phyloP scores from a whole-genome alignment of 2,329 filamentous ascomycete species.

The Coniochaeta ligniaria region DNA sequence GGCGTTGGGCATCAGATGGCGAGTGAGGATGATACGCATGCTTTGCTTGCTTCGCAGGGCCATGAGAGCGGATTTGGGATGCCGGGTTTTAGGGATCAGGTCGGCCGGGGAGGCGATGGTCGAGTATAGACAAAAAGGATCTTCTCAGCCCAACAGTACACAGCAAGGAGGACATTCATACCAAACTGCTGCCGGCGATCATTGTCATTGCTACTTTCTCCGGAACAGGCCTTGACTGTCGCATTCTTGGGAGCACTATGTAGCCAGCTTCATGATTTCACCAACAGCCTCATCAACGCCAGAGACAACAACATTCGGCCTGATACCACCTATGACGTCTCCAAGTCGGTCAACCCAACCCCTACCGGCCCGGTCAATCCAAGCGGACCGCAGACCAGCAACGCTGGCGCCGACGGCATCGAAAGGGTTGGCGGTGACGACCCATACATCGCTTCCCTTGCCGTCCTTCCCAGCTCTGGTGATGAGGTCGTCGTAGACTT shows the following conservation, averaged over 20 bases:
- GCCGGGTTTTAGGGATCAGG: neutral
- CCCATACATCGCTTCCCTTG: slow-evolving; percentile 49
- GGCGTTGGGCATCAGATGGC: neutral
- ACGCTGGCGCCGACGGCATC: slow-evolving; percentile 59
- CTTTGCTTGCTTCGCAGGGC: neutral
- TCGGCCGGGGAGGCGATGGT: neutral
- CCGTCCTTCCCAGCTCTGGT: slow-evolving; percentile 37
- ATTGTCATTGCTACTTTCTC: no score
- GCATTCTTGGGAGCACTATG: neutral
- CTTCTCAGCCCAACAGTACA: no score
- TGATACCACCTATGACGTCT: slow-evolving; percentile 28
- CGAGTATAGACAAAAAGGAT: no score
- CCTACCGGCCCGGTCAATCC: slow-evolving; percentile 55
- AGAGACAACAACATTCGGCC: slow-evolving; percentile 45
- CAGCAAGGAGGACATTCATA: no score
- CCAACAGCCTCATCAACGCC: slow-evolving; percentile 51
- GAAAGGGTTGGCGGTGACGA: slow-evolving; percentile 68
- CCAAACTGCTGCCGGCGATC: no score
- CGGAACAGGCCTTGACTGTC: neutral
- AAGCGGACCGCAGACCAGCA: slow-evolving; percentile 55
- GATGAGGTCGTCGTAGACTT: slow-evolving; percentile 54
- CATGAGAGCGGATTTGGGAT: neutral
- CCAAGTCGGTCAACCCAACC: slow-evolving; percentile 61
- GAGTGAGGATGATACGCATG: neutral
- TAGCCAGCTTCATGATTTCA: slow-evolving; percentile 17